phyloP scores from a whole-genome alignment of 169 alveolate genomes.

The Babesia sp. region DNA sequence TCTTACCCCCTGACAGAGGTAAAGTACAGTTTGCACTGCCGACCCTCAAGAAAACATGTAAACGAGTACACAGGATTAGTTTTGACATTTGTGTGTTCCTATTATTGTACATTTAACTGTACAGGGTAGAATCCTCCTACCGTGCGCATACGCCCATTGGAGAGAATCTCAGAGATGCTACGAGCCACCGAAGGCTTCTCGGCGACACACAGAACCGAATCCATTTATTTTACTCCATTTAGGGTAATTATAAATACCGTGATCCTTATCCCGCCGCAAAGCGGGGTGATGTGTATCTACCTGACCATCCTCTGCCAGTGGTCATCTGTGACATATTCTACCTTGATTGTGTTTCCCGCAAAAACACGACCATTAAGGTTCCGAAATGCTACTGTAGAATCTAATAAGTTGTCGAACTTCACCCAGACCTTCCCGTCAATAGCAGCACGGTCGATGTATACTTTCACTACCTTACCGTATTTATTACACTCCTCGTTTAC shows the following conservation, averaged over 20 bases:
- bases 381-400: constrained; percentile 76
- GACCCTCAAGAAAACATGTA: constrained; percentile 63
- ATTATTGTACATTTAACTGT: background rate
- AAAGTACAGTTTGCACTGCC: constrained; percentile 81
- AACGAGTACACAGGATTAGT: constrained; percentile 78
- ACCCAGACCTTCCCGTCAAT: constrained; percentile 85
- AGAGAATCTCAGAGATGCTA: constrained; percentile 91
- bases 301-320: constrained; percentile 57
- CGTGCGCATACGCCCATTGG: constrained; percentile 51
- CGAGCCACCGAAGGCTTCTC: constrained; percentile 99
- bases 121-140: constrained; percentile 24
- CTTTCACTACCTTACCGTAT: constrained; percentile 81
- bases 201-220: constrained; percentile 85
- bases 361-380: constrained; percentile 82
- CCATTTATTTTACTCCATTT: constrained; percentile 39
- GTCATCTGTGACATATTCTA: constrained; percentile 69
- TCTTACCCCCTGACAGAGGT: constrained; percentile 91
- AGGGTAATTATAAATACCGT: background rate
- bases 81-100: constrained; percentile 57
- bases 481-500: constrained; percentile 86
- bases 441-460: constrained; percentile 73
- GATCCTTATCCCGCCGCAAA: background rate
- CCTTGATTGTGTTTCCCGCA: constrained; percentile 83
- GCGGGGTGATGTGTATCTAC: background rate
- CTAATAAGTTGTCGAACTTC: constrained; percentile 67